These are phyloP conservation scores for Eremothecium gossypii DNA, from an alignment of 1,139 yeast species.

Conservation along the genomic window DNA sequence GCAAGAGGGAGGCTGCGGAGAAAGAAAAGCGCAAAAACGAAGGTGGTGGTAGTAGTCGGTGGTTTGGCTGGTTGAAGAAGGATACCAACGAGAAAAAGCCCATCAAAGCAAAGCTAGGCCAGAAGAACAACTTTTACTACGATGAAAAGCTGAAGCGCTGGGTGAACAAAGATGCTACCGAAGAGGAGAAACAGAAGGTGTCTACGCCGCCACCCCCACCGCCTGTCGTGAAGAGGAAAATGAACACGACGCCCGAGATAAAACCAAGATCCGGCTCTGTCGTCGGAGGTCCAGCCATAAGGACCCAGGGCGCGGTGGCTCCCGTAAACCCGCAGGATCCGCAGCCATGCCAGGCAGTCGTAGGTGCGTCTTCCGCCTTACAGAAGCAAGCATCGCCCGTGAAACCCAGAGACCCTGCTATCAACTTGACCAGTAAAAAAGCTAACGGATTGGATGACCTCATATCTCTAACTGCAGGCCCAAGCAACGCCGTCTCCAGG, in stretches of 20 bases:
- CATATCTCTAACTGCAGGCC: constrained; percentile 33
- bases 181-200: constrained; percentile 56
- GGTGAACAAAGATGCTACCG: constrained; percentile 65
- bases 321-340: constrained; percentile 24
- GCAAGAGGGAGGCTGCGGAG: not conserved
- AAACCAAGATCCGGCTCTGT: constrained; percentile 32
- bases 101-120: constrained; percentile 79
- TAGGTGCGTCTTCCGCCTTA: constrained; percentile 8
- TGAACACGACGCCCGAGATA: constrained; percentile 28
- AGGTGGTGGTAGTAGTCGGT: constrained; percentile 24
- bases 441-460: constrained; percentile 59
- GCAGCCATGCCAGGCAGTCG: constrained; percentile 13
- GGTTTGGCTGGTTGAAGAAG: constrained; percentile 40
- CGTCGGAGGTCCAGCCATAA: constrained; percentile 18
- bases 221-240: constrained; percentile 35
- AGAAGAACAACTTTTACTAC: constrained; percentile 61
- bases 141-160: constrained; percentile 83
- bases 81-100: constrained; percentile 63
- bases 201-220: constrained; percentile 74
- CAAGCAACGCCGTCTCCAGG: constrained; percentile 32
- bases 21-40: constrained; percentile 3
- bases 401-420: constrained; percentile 9
- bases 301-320: constrained; percentile 19
- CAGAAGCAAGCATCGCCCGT: constrained; percentile 14
- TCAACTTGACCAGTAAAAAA: constrained; percentile 22